Percentiles rank a stretch among this genome's conserved stretches.
Evolutionary conservation across 257 asterid species (phyloP).

Genomic region (Oldenlandia corymbosa): DNA sequence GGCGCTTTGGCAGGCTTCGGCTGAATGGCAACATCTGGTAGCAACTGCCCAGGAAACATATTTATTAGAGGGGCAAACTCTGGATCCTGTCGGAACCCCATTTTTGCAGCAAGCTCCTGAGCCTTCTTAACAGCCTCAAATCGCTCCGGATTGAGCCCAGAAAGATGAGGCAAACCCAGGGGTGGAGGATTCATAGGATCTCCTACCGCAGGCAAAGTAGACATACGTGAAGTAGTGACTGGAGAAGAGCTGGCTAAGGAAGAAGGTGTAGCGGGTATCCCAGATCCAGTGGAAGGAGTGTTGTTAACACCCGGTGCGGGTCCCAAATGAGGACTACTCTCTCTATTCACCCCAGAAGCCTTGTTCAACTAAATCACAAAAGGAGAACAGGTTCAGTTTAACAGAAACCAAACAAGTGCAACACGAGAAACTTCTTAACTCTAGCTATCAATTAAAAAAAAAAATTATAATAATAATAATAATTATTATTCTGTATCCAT

Average conservation of each 20-base stretch:
- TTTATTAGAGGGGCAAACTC: conserved; percentile 78
- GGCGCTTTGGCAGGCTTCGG: conserved; percentile 92
- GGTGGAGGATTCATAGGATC: conserved; percentile 33
- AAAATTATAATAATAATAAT: no score
- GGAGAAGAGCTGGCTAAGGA: conserved; percentile 23
- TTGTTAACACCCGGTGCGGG: conserved; percentile 35
- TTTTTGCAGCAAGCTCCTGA: conserved; percentile 84
- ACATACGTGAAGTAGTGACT: conserved; percentile 17
- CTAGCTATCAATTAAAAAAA: neutral
- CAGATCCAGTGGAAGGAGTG: conserved; percentile 31
- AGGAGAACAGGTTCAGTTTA: conserved; percentile 2
- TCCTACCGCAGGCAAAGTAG: conserved; percentile 26
- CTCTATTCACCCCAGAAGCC: conserved; percentile 40
- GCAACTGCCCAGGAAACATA: conserved; percentile 89
- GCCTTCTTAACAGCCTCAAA: conserved; percentile 84
- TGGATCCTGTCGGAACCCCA: conserved; percentile 93
- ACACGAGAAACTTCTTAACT: neutral
- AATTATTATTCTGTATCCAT: no score
- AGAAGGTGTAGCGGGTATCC: conserved; percentile 30
- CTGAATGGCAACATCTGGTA: conserved; percentile 64
- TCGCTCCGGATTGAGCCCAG: conserved; percentile 68
- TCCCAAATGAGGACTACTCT: conserved; percentile 40
- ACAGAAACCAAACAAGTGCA: neutral
- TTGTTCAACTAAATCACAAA: conserved; percentile 50
- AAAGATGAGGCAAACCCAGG: conserved; percentile 60